These are phyloP conservation scores for Amborella trichopoda DNA, from an alignment of 164 flowering plant genomes.

Conservation along the genomic window DNA sequence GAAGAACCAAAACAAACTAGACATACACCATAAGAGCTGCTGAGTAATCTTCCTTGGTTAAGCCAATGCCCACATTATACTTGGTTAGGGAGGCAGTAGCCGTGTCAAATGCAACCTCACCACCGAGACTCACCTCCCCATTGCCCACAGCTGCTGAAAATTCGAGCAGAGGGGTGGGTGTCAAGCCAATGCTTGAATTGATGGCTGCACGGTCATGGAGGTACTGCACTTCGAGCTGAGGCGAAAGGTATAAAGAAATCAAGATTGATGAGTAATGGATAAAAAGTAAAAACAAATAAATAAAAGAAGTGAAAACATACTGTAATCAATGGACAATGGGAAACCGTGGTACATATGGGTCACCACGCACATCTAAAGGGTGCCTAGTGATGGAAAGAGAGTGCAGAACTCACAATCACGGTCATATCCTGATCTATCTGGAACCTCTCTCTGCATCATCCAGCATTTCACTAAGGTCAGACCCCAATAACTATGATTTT, in stretches of 20 bases:
- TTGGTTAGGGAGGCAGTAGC: slow-evolving; percentile 48
- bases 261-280: not conserved
- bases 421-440: no score
- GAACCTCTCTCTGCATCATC: no score
- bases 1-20: not conserved
- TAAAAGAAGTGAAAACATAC: no score
- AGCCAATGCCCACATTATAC: slow-evolving; percentile 55
- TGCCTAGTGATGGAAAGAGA: no score
- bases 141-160: slow-evolving; percentile 47
- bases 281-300: not conserved
- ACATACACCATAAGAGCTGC: slow-evolving; percentile 60
- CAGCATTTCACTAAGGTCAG: no score
- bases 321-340: no score
- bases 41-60: slow-evolving; percentile 52
- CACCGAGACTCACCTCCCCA: slow-evolving; percentile 45
- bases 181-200: slow-evolving; percentile 61
- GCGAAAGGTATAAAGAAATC: not conserved
- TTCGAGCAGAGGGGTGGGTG: slow-evolving; percentile 50
- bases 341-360: no score
- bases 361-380: no score
- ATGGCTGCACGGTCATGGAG: slow-evolving; percentile 45
- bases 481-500: no score
- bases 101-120: slow-evolving; percentile 62
- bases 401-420: no score
- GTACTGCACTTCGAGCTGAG: slow-evolving; percentile 66